Conservation (phyloP, 208 protist genomes). For the Wallacemonas sp. region DNA sequence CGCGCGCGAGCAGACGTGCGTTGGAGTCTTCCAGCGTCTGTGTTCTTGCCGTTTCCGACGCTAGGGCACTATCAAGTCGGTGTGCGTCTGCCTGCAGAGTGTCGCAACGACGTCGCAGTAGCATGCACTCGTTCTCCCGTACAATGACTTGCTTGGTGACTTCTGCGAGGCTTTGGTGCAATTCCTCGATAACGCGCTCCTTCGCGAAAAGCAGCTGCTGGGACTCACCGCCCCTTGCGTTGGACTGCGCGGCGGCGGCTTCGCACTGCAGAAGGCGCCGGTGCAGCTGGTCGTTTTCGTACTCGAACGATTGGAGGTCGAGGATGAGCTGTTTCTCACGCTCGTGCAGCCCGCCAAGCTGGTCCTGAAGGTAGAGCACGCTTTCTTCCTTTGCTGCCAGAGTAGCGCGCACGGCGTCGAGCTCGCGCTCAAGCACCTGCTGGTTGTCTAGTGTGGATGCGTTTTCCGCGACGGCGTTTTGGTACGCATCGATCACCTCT, state of each 20-base stretch:
- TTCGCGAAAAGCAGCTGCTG: conserved; percentile 55
- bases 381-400: conserved; percentile 76
- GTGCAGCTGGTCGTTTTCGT: conserved; percentile 78
- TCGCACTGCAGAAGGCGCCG: conserved; percentile 61
- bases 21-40: conserved; percentile 71
- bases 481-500: conserved; percentile 75
- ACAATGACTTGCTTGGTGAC: conserved; percentile 80
- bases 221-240: conserved; percentile 49
- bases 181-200: conserved; percentile 64
- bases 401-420: conserved; percentile 63
- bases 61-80: conserved; percentile 33
- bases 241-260: conserved; percentile 33
- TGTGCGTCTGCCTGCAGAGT: conserved; percentile 52
- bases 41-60: conserved; percentile 36
- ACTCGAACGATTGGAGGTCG: conserved; percentile 81
- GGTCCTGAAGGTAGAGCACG: conserved; percentile 75
- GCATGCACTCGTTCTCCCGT: conserved; percentile 78
- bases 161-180: conserved; percentile 78
- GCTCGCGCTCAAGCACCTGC: conserved; percentile 63
- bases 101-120: conserved; percentile 67
- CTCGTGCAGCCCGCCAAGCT: conserved; percentile 63
- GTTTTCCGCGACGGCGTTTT: conserved; percentile 68
- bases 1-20: conserved; percentile 65
- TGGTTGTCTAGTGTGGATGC: conserved; percentile 53
- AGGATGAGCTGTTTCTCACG: conserved; percentile 81